Evolutionary conservation across 306 rosid species (phyloP), one percentile per base, ranked within the genome.

Genomic region (Coriaria nepalensis): DNA sequence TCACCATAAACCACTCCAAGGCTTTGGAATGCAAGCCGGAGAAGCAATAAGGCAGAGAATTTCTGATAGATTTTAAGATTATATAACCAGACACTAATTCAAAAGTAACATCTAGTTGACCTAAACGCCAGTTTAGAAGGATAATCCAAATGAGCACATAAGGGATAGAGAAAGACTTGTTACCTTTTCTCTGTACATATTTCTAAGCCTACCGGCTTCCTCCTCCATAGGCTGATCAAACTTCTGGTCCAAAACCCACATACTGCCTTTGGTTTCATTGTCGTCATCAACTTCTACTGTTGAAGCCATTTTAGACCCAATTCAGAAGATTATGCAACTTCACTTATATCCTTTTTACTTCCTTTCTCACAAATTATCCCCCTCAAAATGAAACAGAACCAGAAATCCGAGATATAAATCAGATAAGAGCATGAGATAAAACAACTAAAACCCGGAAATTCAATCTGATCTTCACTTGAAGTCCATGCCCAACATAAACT

Each of bases 1-100:
- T 92, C 98, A 56, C 98, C 98, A 52, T 67, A 92, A 52, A 92
- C 98, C 59, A 92, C 98, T 10, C 98, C 98, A 49, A 92, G 98
- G 62, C 98, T 92, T 63, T 92, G 98, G 66, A 65, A 92, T 42
- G 98, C 94, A 63, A 82, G 81, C 72, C 94, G 90, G 64, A 79
- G 71, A 66, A 92, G 82, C 93, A 92, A 59, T 45, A 82, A 38
- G 13, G 77, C 53, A 2, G 98, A 92, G 68, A 75, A 85, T 68
- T 82, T 85, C 98, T 92, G 87, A 52, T 64, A 43, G 59, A 66
- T 50, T 13, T 50, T 56, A 40, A 12, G 3, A 41, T 45, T 5
- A 45, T 13, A 8, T n/a, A 45, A 45, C 33, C 50, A 42, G 35
- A n/a, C 43, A 54, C 13, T 9, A n/a, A 12, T 14, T 41, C 10